These are phyloP conservation scores for Didymella keratinophila DNA, from an alignment of 2,329 filamentous ascomycete species.

Conservation along the genomic window DNA sequence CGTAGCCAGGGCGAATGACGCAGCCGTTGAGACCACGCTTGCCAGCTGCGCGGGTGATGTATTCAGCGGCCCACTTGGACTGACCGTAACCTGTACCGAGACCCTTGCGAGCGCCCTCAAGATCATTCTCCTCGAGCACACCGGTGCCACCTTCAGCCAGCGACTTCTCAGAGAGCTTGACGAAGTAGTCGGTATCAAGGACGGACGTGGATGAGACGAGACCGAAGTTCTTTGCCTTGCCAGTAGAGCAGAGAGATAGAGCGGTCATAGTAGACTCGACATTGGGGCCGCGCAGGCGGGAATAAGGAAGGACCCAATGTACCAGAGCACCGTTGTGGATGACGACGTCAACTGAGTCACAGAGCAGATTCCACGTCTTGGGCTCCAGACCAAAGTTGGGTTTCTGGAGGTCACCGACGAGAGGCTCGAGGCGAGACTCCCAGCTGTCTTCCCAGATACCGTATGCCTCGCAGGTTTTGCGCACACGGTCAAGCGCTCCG, in stretches of 20 bases:
- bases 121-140: slow-evolving; percentile 78
- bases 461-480: slow-evolving; percentile 75
- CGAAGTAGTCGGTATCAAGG: slow-evolving; percentile 83
- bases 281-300: slow-evolving; percentile 74
- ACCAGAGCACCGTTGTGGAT: slow-evolving; percentile 77
- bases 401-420: slow-evolving; percentile 77
- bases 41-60: slow-evolving; percentile 80
- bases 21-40: slow-evolving; percentile 76
- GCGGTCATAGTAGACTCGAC: slow-evolving; percentile 82
- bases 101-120: slow-evolving; percentile 77
- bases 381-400: slow-evolving; percentile 76
- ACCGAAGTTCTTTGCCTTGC: slow-evolving; percentile 78
- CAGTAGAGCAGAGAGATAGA: slow-evolving; percentile 76
- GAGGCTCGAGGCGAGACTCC: slow-evolving; percentile 68
- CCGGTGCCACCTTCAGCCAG: slow-evolving; percentile 67
- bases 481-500: slow-evolving; percentile 70
- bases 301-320: slow-evolving; percentile 84
- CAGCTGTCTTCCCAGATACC: slow-evolving; percentile 79
- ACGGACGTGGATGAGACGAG: slow-evolving; percentile 86
- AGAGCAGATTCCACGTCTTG: slow-evolving; percentile 69
- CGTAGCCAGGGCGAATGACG: slow-evolving; percentile 84
- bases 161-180: slow-evolving; percentile 72
- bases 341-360: slow-evolving; percentile 71
- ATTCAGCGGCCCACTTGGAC: slow-evolving; percentile 82
- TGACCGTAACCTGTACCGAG: slow-evolving; percentile 91